A percentile compares a stretch with the other conserved stretches of the same genome.
These are phyloP conservation scores for Aspergillus oerlinghausenensis DNA, from an alignment of 2,329 filamentous ascomycete species.

Conservation along the genomic window DNA sequence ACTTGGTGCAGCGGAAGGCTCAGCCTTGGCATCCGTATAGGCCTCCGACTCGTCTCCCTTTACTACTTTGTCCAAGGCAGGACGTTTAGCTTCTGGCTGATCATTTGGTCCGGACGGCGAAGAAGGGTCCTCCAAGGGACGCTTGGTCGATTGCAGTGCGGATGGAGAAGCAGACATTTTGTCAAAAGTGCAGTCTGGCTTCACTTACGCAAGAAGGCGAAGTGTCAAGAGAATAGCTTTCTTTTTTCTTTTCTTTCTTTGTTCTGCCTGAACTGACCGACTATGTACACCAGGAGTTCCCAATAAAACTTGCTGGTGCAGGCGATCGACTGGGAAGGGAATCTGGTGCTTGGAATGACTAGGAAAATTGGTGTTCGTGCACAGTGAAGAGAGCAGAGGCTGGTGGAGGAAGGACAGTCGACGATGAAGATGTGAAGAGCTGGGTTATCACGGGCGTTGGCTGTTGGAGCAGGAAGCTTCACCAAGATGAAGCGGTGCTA, in stretches of 20 bases:
- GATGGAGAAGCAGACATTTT: conserved; percentile 67
- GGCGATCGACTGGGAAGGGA: conserved; percentile 38
- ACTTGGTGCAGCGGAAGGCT: conserved; percentile 16
- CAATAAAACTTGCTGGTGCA: conserved; percentile 92
- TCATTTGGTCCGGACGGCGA: conserved; percentile 88
- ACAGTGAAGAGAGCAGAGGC: conserved; percentile 30
- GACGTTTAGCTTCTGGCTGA: conserved; percentile 94
- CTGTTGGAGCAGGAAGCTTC: conserved; percentile 15
- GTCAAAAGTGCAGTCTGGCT: conserved; percentile 30
- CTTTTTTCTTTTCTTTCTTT: conserved; percentile 48
- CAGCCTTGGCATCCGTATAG: conserved; percentile 25
- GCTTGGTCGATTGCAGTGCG: conserved; percentile 60
- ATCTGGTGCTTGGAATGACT: conserved; percentile 35
- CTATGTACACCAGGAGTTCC: conserved; percentile 84
- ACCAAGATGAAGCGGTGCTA: conserved; percentile 20
- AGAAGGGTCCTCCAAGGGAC: conserved; percentile 92
- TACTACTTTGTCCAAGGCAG: conserved; percentile 86
- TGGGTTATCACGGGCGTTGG: conserved; percentile 23
- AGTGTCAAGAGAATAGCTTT: conserved; percentile 39
- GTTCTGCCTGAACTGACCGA: conserved; percentile 48
- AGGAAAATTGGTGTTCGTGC: conserved; percentile 28
- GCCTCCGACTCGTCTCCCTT: conserved; percentile 53
- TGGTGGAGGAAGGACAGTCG: conserved; percentile 31
- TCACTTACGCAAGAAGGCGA: conserved; percentile 45
- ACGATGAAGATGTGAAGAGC: conserved; percentile 23